A percentile compares a stretch with the other conserved stretches of the same genome.
phyloP scores from a whole-genome alignment of 176 grass and related monocot genomes.

The Thinopyrum elongatum region DNA sequence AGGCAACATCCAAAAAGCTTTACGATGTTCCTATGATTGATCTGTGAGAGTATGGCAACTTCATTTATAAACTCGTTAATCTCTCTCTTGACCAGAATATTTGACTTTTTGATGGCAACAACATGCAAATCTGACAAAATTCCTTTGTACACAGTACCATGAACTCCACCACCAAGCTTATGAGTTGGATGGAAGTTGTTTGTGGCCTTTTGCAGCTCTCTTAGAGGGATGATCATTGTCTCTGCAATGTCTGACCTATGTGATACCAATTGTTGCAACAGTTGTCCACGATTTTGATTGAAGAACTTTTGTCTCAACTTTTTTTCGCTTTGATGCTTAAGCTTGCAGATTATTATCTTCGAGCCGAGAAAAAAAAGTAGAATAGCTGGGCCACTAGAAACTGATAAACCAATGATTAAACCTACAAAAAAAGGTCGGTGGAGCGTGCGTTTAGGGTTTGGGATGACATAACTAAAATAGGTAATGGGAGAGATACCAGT shows the following conservation, averaged over 20 bases:
- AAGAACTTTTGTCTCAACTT: neutral
- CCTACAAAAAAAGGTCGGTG: neutral
- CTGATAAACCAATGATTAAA: neutral
- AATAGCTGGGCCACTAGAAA: neutral
- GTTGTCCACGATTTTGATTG: neutral
- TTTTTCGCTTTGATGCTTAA: neutral
- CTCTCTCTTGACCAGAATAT: neutral
- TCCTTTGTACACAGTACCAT: neutral
- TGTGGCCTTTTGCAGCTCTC: neutral
- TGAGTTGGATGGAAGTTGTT: neutral
- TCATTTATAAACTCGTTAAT: neutral
- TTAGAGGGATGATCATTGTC: neutral
- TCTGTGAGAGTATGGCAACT: neutral
- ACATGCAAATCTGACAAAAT: slow-evolving; percentile 6
- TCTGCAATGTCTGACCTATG: neutral
- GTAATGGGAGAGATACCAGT: neutral
- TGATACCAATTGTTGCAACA: neutral
- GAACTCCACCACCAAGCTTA: neutral
- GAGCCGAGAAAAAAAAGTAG: neutral
- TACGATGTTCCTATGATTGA: neutral
- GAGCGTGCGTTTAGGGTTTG: neutral
- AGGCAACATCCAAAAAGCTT: neutral
- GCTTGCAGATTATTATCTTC: neutral
- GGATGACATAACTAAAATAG: neutral
- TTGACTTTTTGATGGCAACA: slow-evolving; percentile 7